Evolutionary conservation across 768 basidiomycete species (phyloP).

Genomic region (Calocybe cyanea): DNA sequence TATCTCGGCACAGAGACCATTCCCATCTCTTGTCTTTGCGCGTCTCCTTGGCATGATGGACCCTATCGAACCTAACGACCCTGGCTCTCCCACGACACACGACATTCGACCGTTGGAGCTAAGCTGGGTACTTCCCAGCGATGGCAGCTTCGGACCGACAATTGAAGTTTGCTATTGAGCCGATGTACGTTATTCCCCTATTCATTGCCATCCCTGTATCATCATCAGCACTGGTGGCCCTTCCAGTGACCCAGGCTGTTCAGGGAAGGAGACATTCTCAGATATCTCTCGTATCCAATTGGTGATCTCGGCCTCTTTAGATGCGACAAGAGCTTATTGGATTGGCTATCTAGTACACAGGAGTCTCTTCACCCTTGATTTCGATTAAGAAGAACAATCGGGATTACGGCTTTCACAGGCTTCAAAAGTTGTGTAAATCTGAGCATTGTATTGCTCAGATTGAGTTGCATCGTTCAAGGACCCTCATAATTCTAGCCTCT

Average conservation of each 20-base stretch:
- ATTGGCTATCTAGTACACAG: constrained; percentile 27
- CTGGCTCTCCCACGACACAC: constrained; percentile 26
- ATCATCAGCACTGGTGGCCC: neutral
- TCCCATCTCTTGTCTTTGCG: constrained; percentile 27
- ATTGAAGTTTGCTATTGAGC: constrained; percentile 29
- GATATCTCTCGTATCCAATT: constrained; percentile 22
- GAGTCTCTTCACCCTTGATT: constrained; percentile 23
- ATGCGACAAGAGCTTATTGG: constrained; percentile 18
- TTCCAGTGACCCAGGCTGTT: constrained; percentile 24
- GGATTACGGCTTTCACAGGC: constrained; percentile 20
- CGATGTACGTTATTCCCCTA: constrained; percentile 20
- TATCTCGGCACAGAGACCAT: constrained; percentile 19
- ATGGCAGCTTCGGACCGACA: constrained; percentile 19
- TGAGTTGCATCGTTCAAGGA: constrained; percentile 24
- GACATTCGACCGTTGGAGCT: constrained; percentile 30
- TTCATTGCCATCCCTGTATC: no score
- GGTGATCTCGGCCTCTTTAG: constrained; percentile 26
- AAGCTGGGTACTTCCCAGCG: constrained; percentile 28
- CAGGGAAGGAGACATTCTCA: constrained; percentile 22
- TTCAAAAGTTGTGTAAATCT: neutral
- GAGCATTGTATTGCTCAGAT: constrained; percentile 27
- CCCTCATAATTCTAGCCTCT: constrained; percentile 25
- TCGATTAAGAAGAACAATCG: constrained; percentile 12
- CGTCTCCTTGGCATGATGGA: constrained; percentile 28
- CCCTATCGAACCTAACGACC: constrained; percentile 17